Conservation (phyloP, 73 alveolate genomes). For the Paramecium caudatum region DNA sequence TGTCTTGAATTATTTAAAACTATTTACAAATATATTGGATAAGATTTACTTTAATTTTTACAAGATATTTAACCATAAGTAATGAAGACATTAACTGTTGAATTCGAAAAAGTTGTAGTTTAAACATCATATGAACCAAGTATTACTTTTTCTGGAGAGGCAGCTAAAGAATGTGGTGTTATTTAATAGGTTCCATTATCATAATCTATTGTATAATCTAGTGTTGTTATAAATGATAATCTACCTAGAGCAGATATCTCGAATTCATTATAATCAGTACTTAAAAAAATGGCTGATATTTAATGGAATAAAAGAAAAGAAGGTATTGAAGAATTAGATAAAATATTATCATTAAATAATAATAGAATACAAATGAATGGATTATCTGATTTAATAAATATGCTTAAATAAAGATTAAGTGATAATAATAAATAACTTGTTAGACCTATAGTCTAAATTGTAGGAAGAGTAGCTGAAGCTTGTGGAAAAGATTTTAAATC, state of each 20-base stretch:
- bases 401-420: slow-evolving; percentile 29
- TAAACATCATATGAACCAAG: slow-evolving; percentile 44
- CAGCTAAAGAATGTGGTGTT: slow-evolving; percentile 57
- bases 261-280: not conserved
- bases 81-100: slow-evolving; percentile 61
- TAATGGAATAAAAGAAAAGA: slow-evolving; percentile 76
- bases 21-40: slow-evolving; percentile 65
- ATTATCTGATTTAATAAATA: slow-evolving; percentile 52
- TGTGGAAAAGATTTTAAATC: slow-evolving; percentile 75
- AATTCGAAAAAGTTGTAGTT: slow-evolving; percentile 67
- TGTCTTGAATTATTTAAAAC: slow-evolving; percentile 61
- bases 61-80: slow-evolving; percentile 40
- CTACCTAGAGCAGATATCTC: slow-evolving; percentile 76
- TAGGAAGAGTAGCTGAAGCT: slow-evolving; percentile 75
- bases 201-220: not conserved
- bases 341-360: slow-evolving; percentile 20
- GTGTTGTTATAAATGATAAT: not conserved
- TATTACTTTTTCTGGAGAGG: slow-evolving; percentile 68
- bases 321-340: slow-evolving; percentile 75
- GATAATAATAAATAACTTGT: slow-evolving; percentile 68
- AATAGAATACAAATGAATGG: slow-evolving; percentile 68
- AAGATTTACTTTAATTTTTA: slow-evolving; percentile 42
- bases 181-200: not conserved
- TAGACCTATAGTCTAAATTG: slow-evolving; percentile 59
- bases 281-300: slow-evolving; percentile 69